Base-by-base conservation (phyloP, 768 basidiomycete genomes). In the Serendipita indica region DNA sequence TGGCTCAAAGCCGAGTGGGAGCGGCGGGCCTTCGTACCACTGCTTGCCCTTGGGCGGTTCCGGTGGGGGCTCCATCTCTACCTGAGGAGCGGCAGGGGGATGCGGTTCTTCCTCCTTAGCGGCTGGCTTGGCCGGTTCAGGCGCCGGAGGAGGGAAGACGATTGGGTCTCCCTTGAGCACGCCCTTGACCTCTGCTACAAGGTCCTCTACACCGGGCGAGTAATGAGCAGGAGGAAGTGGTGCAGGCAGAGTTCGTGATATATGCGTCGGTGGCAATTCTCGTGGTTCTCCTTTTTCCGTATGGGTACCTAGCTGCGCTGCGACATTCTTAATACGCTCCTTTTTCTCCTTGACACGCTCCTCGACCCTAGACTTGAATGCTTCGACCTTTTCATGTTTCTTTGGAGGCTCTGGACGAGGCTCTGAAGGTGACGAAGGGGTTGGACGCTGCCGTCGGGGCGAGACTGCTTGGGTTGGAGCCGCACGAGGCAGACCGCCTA, bases 1-100 rank as follows among this genome's bases (percentile, higher is more conserved):
- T 7, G 86, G 89, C 69, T 97, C 92, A 68, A 88, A 89, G 12
- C 92, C 94, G 56, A 99, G 71, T n/a, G 94, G 96, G 22, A 98
- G 75, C 3, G 84, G 83, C 43, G 72, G 70, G 67, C 94, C 94
- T 18, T 85, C 52, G 58, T 69, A 43, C 37, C 37, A 41, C 39
- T 45, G 39, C 37, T 30, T 30, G 4, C 58, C 33, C 16, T 20
- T 30, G 10, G 49, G 49, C 7, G 49, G 49, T 10, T 18, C 16
- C 22, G 7, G 16, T n/a, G 22, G 14, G 20, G 20, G 20, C 22
- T 54, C 30, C 22, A 22, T 28, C n/a, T 54, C 49, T 16, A 62
- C 60, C 59, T 65, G 60, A 22, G 61, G 39, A 39, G 61, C 28
- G 62, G 62, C 62, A 56, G 43, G 20, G 52, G 58, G n/a, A 52